A percentile compares a stretch with the other conserved stretches of the same genome.
Evolutionary conservation across 306 rosid genomes (phyloP).

Genomic region (Quercus ilex): DNA sequence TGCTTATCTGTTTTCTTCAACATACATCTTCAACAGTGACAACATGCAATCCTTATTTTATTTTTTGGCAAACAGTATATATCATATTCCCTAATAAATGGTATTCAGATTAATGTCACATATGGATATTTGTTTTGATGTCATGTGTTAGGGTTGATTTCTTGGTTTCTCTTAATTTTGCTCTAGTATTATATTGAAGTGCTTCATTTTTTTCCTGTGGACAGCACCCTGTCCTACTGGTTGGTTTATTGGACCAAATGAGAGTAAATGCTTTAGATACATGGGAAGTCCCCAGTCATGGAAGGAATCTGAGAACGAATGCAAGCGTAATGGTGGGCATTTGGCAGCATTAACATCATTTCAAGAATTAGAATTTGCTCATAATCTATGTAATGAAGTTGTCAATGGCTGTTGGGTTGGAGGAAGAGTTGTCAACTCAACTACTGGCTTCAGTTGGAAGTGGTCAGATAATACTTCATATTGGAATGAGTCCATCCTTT

Average conservation of each 20-base stretch:
- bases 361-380: constrained; percentile 59
- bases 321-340: constrained; percentile 63
- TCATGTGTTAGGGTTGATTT: neutral
- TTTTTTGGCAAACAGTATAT: neutral
- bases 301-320: constrained; percentile 78
- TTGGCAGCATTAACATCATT: constrained; percentile 55
- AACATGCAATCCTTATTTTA: neutral
- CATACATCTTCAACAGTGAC: neutral
- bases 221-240: constrained; percentile 69
- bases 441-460: constrained; percentile 53
- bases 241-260: constrained; percentile 58
- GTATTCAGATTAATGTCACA: neutral
- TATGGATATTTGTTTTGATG: neutral
- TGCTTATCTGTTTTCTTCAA: neutral
- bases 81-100: neutral
- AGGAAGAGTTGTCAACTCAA: constrained; percentile 58
- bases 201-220: constrained; percentile 15
- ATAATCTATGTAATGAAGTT: constrained; percentile 44
- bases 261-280: constrained; percentile 62
- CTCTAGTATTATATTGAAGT: constrained; percentile 6
- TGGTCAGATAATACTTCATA: constrained; percentile 72
- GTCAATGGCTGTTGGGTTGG: constrained; percentile 81
- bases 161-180: neutral
- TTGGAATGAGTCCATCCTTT: constrained; percentile 59
- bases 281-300: constrained; percentile 48